A percentile compares a stretch with the other conserved stretches of the same genome.
phyloP scores from a whole-genome alignment of 345 rosid species.

The Triadica sebifera region DNA sequence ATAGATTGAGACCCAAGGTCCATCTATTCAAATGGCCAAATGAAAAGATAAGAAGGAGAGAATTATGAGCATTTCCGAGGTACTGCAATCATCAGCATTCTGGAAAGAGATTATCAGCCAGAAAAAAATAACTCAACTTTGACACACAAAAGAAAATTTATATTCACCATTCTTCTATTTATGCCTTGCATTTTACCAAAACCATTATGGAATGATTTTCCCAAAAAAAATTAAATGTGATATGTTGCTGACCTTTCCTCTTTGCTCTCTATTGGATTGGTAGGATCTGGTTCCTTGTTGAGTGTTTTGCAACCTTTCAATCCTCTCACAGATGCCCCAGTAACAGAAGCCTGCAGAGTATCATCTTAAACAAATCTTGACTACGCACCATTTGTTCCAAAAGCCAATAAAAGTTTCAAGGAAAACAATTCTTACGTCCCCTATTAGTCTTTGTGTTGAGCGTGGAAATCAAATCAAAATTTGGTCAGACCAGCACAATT shows the following conservation, averaged over 20 bases:
- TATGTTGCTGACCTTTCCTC: slow-evolving; percentile 69
- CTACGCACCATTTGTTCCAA: not conserved
- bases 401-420: slow-evolving; percentile 6
- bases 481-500: not conserved
- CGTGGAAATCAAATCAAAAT: slow-evolving; percentile 2
- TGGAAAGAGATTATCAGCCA: not conserved
- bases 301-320: slow-evolving; percentile 86
- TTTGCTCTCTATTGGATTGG: slow-evolving; percentile 64
- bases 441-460: not conserved
- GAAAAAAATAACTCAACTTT: not conserved
- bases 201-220: not conserved
- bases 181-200: not conserved
- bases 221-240: not conserved
- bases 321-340: slow-evolving; percentile 71
- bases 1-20: not conserved
- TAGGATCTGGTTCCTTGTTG: slow-evolving; percentile 90
- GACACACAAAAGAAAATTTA: not conserved
- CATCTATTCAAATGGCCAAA: not conserved
- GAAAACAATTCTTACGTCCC: slow-evolving; percentile 1
- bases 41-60: not conserved
- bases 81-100: not conserved
- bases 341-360: slow-evolving; percentile 67
- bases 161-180: not conserved
- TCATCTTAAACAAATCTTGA: slow-evolving; percentile 13
- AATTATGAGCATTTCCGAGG: not conserved